Base-by-base conservation (phyloP, 768 basidiomycete genomes). In the Vararia minispora region DNA sequence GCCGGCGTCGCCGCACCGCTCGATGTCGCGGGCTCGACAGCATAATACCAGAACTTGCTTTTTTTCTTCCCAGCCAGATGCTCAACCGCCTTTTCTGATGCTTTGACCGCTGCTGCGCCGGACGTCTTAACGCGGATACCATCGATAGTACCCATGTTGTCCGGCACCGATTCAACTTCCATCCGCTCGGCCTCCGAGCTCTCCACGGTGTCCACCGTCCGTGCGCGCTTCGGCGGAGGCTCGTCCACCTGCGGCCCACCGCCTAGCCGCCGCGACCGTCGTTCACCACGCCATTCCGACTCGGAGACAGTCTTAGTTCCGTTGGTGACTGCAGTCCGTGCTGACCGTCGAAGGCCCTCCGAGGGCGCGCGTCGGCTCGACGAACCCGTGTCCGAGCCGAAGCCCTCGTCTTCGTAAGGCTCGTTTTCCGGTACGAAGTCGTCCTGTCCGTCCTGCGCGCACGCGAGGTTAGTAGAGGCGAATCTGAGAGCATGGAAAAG, bases 1-100 rank as follows among this genome's bases (percentile, higher is more conserved):
- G 24, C 33, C n/a, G 41, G 28, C n/a, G 36, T 32, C 2, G 16
- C 28, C 7, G 23, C 24, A 14, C 33, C 27, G 25, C 39, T 10
- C 20, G 59, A 63, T 6, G 69, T 57, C 30, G 71, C 50, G 1
- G 84, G 80, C 49, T 89, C 86, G 18, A 89, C 82, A 14, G 86
- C 86, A 46, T 90, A 90, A 30, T 81, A 79, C 85, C 86, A 87
- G 55, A 78, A 88, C 52, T 82, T 87, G 52, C 86, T 88, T 57
- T 71, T 77, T 63, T 84, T 88, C 63, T 79, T 85, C 44, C 85
- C 84, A 24, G 72, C 75, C 17, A 85, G 66, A 42, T 79, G 71
- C 41, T 85, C 85, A 53, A 85, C 46, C n/a, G 79, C 79, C 29
- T 76, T 63, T 53, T 89, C 84, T 25, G 66, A 76, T 11, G 80